Evolutionary conservation across 352 stramenopile genomes (phyloP), one percentile per base, ranked within the genome.

Genomic region (Hyaloperonospora brassicae): DNA sequence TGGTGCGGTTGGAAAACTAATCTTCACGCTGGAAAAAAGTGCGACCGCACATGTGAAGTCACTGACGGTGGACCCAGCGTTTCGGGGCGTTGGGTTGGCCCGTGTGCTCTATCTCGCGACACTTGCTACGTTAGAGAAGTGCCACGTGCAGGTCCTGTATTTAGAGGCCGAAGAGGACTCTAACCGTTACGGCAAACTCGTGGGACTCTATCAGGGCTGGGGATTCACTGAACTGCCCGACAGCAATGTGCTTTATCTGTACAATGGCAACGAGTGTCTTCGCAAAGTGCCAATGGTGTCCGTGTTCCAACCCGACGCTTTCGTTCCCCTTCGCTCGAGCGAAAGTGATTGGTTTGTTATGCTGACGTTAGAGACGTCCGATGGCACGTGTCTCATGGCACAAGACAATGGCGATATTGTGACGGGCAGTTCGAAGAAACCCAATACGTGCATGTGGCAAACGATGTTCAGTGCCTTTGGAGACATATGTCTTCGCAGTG

Each of bases 231-330:
- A 77, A 50, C 64, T 81, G 22, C 49, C 57, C 0, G 66, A 76
- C n/a, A 80, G 72, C 24, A 87, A 84, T 46, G 66, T 89, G 12
- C 68, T 89, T 1, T 85, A 89, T 51, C 73, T 93, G 24, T 89
- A 93, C 70, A 93, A 89, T 62, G 74, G 84, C 66, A 85, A 75
- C 44, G 72, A 93, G 35, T 87, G 80, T 53, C 86, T 91, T 41
- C 83, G 83, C 44, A 93, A 93, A 61, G 83, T 93, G 27, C 80
- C 79, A 1, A 93, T 93, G 83, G 48, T 71, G 53, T 70, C 83
- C 0, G 50, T 68, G 2, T 79, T 87, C 36, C 52, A 62, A 10
- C 59, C 64, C 49, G 55, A 21, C 56, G 45, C 67, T 52, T 81
- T 79, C 44, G 73, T 82, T 39, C 72, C 81, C 0, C 51, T 76